Conservation (phyloP, 768 basidiomycete species). For the Leucosporidium scottii region DNA sequence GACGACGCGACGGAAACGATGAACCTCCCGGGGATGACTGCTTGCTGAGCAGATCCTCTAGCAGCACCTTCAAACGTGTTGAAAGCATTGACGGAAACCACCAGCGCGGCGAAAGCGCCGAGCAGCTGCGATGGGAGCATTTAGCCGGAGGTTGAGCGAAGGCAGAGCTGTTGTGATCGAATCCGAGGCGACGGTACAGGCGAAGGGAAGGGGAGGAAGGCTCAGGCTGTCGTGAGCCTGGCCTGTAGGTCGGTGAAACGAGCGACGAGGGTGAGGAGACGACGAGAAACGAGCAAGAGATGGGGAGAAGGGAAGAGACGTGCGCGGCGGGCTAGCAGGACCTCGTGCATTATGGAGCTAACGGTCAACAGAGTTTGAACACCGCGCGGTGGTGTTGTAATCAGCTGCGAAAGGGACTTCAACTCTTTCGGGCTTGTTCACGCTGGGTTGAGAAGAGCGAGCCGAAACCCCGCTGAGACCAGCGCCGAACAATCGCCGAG, state of each 20-base stretch:
- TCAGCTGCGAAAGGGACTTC: no score
- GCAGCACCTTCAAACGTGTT: neutral
- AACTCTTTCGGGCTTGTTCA: no score
- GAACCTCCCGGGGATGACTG: constrained; percentile 13
- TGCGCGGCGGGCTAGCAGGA: neutral
- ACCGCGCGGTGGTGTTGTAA: no score
- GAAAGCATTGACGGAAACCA: neutral
- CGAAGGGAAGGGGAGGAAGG: no score
- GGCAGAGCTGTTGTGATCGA: neutral
- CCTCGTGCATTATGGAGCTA: no score
- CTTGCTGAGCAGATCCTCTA: neutral
- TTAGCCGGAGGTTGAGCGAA: neutral
- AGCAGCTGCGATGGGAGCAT: neutral
- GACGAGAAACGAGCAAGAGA: neutral
- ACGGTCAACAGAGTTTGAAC: no score
- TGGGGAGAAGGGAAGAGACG: neutral
- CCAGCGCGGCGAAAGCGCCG: neutral
- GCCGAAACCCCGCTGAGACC: no score
- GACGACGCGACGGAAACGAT: constrained; percentile 2
- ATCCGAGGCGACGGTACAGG: no score
- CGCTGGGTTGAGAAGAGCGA: no score
- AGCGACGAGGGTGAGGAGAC: neutral
- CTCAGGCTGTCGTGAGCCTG: neutral
- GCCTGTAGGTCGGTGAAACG: neutral
- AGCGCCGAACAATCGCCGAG: no score